Base-by-base conservation (phyloP, 495 filamentous ascomycete species). In the Talaromyces stipitatus region DNA sequence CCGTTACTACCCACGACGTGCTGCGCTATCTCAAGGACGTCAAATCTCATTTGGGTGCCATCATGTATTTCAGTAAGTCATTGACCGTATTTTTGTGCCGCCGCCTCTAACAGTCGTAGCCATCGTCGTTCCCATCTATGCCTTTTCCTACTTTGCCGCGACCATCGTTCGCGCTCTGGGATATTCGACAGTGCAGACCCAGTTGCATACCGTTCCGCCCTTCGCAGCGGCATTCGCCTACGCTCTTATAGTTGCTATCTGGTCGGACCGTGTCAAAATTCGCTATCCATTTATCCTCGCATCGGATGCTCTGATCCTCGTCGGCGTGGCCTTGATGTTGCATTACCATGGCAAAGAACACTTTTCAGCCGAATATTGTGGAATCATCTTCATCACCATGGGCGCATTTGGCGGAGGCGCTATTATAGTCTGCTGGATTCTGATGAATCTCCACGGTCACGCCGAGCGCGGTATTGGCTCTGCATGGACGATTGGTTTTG, bases 191-290 rank as follows among this genome's bases (percentile, higher is more conserved):
- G 78, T 85, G 0, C 69, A 87, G 56, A 76, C 87, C 16, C 88
- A 92, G 67, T 79, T 86, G 23, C 78, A 90, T n/a, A 91, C 87
- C 0, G 87, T 92, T 41, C 88, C 88, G 3, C 87, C 85, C 65
- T 92, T 90, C 61, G 78, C 78, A 38, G 65, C 89, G 9, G 88
- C 87, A 0, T 86, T 85, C 0, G 72, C 85, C 28, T 78, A 76
- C 0, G 91, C 88, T 59, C 77, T 91, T 63, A 58, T 72, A 8
- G 67, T 83, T 2, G 87, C 88, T 1, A 75, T 72, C 54, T 57
- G 86, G 20, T 85, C 81, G 20, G 88, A 90, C 65, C 69, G 69
- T 9, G 72, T 76, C 51, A 83, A 86, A 65, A 75, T 73, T 55
- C 80, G 88, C 16, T 87, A 76, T 2, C 30, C 87, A 0, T 88